Percentiles rank a stretch among this genome's conserved stretches.
These are phyloP conservation scores for Phytopythium delawarense DNA, from an alignment of 352 stramenopile genomes.

Conservation along the genomic window DNA sequence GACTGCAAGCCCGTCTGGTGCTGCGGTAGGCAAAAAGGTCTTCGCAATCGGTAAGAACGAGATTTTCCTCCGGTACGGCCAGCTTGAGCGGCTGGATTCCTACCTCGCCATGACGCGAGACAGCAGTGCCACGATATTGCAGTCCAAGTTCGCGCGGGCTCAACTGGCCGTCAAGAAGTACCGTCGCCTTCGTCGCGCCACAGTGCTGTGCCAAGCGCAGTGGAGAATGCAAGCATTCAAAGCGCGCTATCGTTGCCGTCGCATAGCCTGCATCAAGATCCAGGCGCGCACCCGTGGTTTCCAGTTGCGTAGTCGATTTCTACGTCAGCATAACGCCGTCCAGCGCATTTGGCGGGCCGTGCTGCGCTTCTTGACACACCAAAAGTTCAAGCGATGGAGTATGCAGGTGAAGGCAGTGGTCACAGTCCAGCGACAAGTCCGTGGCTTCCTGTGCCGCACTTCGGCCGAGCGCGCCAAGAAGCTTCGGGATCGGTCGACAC, in stretches of 20 bases:
- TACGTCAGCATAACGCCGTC: constrained; percentile 26
- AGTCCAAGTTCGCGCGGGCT: constrained; percentile 47
- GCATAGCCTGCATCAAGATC: constrained; percentile 15
- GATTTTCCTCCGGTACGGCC: constrained; percentile 74
- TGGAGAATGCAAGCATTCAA: constrained; percentile 39
- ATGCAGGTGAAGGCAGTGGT: constrained; percentile 30
- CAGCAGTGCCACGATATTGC: constrained; percentile 44
- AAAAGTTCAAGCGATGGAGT: constrained; percentile 29
- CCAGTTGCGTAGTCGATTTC: constrained; percentile 20
- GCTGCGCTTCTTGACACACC: constrained; percentile 42
- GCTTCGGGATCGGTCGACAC: constrained; percentile 27
- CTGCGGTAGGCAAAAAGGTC: constrained; percentile 24
- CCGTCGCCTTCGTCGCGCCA: constrained; percentile 26
- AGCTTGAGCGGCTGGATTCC: constrained; percentile 68
- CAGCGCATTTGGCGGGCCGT: constrained; percentile 27
- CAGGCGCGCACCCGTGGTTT: constrained; percentile 35
- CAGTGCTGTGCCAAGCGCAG: constrained; percentile 39
- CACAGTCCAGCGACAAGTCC: constrained; percentile 38
- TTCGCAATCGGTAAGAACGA: constrained; percentile 72
- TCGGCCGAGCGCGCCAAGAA: constrained; percentile 57
- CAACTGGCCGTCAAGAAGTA: constrained; percentile 36
- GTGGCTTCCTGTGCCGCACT: constrained; percentile 58
- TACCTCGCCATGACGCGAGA: constrained; percentile 33
- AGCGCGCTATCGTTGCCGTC: constrained; percentile 8
- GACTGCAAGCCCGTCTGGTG: background rate